Evolutionary conservation across 345 rosid species (phyloP).

Genomic region (Citropsis articulata): DNA sequence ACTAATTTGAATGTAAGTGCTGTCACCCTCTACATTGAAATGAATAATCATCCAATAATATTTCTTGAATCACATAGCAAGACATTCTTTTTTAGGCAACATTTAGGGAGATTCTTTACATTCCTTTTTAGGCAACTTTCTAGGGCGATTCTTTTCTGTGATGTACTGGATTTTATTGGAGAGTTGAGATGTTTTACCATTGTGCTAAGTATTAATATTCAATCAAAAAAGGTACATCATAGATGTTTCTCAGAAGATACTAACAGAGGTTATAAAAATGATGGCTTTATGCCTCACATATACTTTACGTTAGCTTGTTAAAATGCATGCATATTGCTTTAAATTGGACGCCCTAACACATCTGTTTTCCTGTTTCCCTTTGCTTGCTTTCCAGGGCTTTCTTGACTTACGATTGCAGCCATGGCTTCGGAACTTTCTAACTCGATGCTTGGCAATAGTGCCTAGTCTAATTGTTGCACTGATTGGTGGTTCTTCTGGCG

Average conservation of each 20-base stretch:
- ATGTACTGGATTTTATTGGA: background rate
- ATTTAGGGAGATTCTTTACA: background rate
- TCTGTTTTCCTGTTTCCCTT: background rate
- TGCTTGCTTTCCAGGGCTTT: slow-evolving; percentile 51
- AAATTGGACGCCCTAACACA: background rate
- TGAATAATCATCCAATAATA: background rate
- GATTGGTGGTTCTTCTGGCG: slow-evolving; percentile 90
- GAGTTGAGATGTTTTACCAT: background rate
- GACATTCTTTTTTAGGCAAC: background rate
- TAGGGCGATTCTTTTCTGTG: background rate
- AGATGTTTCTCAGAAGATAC: background rate
- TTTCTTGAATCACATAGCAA: background rate
- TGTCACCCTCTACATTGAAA: background rate
- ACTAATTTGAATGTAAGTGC: background rate
- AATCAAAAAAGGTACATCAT: background rate
- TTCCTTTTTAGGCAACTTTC: background rate
- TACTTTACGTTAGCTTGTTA: background rate
- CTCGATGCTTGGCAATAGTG: slow-evolving; percentile 86
- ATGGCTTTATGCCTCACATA: background rate
- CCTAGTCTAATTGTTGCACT: slow-evolving; percentile 90
- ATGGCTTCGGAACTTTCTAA: slow-evolving; percentile 81
- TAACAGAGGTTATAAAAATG: background rate
- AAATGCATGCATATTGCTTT: background rate
- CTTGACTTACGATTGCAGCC: slow-evolving; percentile 72
- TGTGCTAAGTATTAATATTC: background rate